Evolutionary conservation across 2,329 filamentous ascomycete species (phyloP), one percentile per base, ranked within the genome.

Genomic region (Venturia asperata): DNA sequence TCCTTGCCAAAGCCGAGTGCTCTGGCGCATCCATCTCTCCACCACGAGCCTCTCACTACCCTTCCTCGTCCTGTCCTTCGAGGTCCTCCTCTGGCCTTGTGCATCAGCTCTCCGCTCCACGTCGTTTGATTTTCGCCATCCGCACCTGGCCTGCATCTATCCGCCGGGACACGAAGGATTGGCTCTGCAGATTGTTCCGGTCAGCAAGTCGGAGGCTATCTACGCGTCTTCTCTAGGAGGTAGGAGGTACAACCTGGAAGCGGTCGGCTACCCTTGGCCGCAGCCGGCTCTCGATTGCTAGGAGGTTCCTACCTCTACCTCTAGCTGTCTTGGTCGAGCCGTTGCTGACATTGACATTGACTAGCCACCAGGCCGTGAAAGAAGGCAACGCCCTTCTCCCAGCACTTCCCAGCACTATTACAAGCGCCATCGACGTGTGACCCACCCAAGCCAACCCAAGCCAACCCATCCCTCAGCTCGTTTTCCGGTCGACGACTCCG

Each of bases 21-120:
- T 52, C 24, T 24, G 47, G 47, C 47, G 24, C 47, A 52, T 52
- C 47, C 15, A 19, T 3, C 24, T 34, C 49, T 55, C 49, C 49
- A 56, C 52, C 52, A 56, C 49, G 15, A 47, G 19, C 45, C 5
- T 45, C 13, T 15, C 5, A 17, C 7, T 21, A 37, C 52, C 30
- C 27, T 37, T 58, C 19, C 52, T n/a, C 30, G 52, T 56, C 52
- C 52, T 58, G 13, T 27, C 17, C 30, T 37, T 37, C n/a, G n/a
- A n/a, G n/a, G n/a, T n/a, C 52, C 52, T 58, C 52, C 30, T 58
- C 52, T 37, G 52, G 52, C 30, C 52, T 58, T 58, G 30, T 58
- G 52, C 30, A 58, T 11, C 52, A 58, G 17, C 24, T 58, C 30
- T 58, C 52, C 52, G 30, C 37, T 17, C 21, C 1, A 55, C 34